Evolutionary conservation across 2,329 filamentous ascomycete genomes (phyloP), one percentile per base, ranked within the genome.

Genomic region (Parastagonospora nodorum): DNA sequence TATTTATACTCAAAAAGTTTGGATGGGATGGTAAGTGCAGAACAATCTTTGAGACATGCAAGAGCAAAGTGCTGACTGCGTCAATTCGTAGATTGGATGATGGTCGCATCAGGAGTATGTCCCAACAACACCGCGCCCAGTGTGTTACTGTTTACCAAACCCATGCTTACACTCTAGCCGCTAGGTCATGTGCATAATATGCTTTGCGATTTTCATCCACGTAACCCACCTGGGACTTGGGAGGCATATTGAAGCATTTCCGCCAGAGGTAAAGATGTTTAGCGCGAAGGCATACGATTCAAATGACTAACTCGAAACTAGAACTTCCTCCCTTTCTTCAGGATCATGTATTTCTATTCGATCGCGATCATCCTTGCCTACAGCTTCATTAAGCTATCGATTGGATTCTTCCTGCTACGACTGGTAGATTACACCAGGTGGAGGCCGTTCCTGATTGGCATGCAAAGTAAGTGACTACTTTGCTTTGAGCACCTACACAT

Each of bases 341-440:
- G 75, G 36, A 75, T 77, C 50, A 72, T 74, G 35, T 69, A 64
- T 46, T 75, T 76, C 48, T 78, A 82, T 57, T 76, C 77, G 4
- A 63, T 83, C 40, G 67, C 80, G 35, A 74, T 78, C 14, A 75
- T 81, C 53, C 55, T 75, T n/a, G 59, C 75, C 0, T 75, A 78
- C 27, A 72, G 74, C 39, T 64, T 75, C 8, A 75, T 80, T 63
- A 82, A 81, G 60, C 70, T 81, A 4, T 80, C 78, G 1, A 74
- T 80, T 29, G 75, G 72, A 8, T 71, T 78, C 29, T 79, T 80
- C 56, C 65, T 82, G 14, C 67, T 80, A 47, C 69, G 79, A 24
- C 58, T 80, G 9, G 75, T 75, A 9, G 63, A 64, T 35, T 50
- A 59, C 12, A 66, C 61, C 5, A 52, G 41, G 42, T 46, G 66